Evolutionary conservation across 352 stramenopile genomes (phyloP), one percentile per base, ranked within the genome.

Genomic region (Globisporangium nunn): DNA sequence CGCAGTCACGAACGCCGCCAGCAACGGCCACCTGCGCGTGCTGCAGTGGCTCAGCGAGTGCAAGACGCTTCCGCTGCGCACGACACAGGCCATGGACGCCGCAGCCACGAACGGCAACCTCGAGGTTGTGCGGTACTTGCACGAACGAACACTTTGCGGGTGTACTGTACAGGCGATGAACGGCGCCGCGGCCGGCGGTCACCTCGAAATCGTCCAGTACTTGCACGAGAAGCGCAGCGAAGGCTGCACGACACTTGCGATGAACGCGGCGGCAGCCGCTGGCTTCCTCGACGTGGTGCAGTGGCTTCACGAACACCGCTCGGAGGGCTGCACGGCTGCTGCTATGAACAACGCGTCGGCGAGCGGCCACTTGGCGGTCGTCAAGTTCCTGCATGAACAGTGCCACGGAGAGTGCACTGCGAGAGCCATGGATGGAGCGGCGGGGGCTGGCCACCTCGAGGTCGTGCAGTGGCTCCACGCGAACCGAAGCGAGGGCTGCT

Each of bases 131-230:
- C 39, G 43, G 29, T 57, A 57, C 29, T n/a, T 62, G 3, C 48
- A 57, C 17, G 31, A 43, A 2, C 41, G 10, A 3, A 45, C 40
- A 1, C 40, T 6, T 17, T 45, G 45, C 4, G 50, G 44, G 4
- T 47, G 51, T 30, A 54, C 60, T 4, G 44, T 37, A 6, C 54
- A 50, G 6, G 60, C 60, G 12, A 62, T 66, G 60, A 48, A 65
- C 41, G 67, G 68, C 48, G 71, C 74, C 7, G 71, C 74, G 0
- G 59, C 66, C 43, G 63, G 73, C 33, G 65, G 67, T 2, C 69
- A 79, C 50, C 48, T 81, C 5, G 61, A 74, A 28, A 67, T 70
- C 3, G 48, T 81, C n/a, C 54, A 66, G 46, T 78, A 64, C 54
- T 57, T 83, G 12, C 67, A 71, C n/a, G 37, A 61, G 18, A 46